phyloP scores from a whole-genome alignment of 2,329 filamentous ascomycete species.

The Aspergillus novoparasiticus region DNA sequence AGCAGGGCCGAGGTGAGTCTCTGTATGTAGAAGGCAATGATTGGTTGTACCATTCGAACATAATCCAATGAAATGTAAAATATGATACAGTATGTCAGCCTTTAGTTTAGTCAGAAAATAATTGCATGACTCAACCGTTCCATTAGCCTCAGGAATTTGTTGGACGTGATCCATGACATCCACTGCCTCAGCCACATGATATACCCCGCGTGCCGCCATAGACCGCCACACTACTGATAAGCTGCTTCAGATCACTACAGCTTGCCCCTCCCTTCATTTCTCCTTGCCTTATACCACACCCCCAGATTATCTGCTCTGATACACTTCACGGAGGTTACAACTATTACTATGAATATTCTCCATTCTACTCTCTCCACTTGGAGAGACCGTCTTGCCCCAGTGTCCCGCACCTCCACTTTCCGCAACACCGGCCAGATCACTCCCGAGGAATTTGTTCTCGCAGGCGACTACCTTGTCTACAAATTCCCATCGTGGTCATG shows the following conservation, averaged over 20 bases:
- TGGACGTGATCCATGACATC: neutral
- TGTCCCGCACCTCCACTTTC: conserved; percentile 90
- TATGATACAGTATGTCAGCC: neutral
- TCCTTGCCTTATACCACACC: neutral
- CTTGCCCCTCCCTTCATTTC: neutral
- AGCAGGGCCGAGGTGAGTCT: neutral
- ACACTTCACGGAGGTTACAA: neutral
- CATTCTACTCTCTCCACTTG: conserved; percentile 91
- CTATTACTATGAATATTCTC: conserved; percentile 74
- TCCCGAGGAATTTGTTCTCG: conserved; percentile 92
- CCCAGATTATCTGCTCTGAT: neutral
- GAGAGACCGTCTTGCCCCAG: conserved; percentile 86
- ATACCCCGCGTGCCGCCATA: conserved; percentile 19
- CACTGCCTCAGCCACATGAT: conserved; percentile 21
- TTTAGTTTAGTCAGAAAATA: neutral
- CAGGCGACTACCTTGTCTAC: conserved; percentile 96
- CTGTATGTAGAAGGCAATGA: neutral
- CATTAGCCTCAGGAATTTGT: neutral
- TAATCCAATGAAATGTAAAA: neutral
- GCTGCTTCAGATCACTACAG: conserved; percentile 6
- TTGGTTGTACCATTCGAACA: neutral
- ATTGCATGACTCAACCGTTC: neutral
- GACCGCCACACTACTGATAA: conserved; percentile 22
- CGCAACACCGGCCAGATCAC: conserved; percentile 93
- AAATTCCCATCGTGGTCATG: conserved; percentile 99